Evolutionary conservation across 352 stramenopile genomes (phyloP).

Genomic region (Aphanomyces astaci): DNA sequence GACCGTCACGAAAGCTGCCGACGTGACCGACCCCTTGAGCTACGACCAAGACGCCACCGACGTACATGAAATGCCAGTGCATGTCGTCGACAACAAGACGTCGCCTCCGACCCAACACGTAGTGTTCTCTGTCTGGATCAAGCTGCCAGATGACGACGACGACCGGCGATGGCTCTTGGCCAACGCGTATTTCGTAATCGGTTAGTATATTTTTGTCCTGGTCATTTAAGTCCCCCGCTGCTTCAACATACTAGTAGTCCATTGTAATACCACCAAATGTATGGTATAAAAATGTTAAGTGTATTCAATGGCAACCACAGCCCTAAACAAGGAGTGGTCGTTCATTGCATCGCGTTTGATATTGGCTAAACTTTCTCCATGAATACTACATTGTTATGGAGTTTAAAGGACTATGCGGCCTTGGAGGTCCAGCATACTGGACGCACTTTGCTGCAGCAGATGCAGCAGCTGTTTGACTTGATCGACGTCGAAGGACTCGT

Average conservation of each 20-base stretch:
- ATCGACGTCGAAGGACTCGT: slow-evolving; percentile 44
- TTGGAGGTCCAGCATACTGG: background rate
- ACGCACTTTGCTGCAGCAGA: slow-evolving; percentile 54
- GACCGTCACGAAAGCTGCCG: background rate
- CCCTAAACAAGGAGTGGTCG: no score
- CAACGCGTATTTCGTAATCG: background rate
- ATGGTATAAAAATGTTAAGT: no score
- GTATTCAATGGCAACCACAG: no score
- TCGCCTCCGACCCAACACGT: background rate
- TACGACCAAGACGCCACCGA: background rate
- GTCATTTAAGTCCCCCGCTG: no score
- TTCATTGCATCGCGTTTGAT: no score
- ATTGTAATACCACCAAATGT: no score
- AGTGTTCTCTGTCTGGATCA: background rate
- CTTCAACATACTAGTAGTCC: no score
- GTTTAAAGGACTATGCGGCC: background rate
- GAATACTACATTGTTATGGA: no score
- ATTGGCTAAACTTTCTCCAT: no score
- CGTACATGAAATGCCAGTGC: slow-evolving; percentile 14
- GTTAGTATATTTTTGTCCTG: no score
- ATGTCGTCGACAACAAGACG: background rate
- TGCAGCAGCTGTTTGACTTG: slow-evolving; percentile 62
- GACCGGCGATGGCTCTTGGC: background rate
- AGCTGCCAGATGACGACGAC: background rate
- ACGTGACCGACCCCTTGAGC: background rate